Evolutionary conservation across 768 basidiomycete genomes (phyloP), one percentile per base, ranked within the genome.

Genomic region (Boletus vermiculosoides): DNA sequence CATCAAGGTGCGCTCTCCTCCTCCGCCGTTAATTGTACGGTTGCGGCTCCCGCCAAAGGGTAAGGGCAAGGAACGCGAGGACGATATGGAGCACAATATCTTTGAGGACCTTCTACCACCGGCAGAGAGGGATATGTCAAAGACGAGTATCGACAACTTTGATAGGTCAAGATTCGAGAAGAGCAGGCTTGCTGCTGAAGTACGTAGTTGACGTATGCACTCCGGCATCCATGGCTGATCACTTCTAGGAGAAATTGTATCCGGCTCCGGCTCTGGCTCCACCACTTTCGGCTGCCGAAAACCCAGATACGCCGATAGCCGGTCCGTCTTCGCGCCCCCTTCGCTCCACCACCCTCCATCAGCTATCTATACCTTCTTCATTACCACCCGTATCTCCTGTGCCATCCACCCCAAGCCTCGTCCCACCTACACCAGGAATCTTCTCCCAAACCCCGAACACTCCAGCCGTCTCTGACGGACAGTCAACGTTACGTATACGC

Each of bases 71-170:
- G 85, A 85, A 40, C 80, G 81, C 18, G 88, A 91, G 52, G 86
- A 87, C 10, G 86, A 86, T 8, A 75, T 77, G 28, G 71, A 73
- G 12, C 71, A 74, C 42, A 86, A 87, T 25, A 77, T 94, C 49
- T 98, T 95, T 66, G 94, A 97, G 46, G 94, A 94, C 22, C 79
- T 96, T 40, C 78, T 98, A 36, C 72, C 71, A 15, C 72, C 78
- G 2, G 77, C 77, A 18, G 89, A 96, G 53, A 83, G 92, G 36
- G 92, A 93, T 66, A 86, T 81, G 44, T 74, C 78, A 22, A 86
- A 83, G 67, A 93, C 94, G 9, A 70, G 71, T 0, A 88, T 95
- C 28, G 69, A 72, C 4, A 72, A 74, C 31, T 61, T 64, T 5
- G 94, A 96, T 70, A 85, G 87, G 64, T 68, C 77, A 47, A 78